Conservation (phyloP, 345 rosid genomes). For the Geranium brycei region DNA sequence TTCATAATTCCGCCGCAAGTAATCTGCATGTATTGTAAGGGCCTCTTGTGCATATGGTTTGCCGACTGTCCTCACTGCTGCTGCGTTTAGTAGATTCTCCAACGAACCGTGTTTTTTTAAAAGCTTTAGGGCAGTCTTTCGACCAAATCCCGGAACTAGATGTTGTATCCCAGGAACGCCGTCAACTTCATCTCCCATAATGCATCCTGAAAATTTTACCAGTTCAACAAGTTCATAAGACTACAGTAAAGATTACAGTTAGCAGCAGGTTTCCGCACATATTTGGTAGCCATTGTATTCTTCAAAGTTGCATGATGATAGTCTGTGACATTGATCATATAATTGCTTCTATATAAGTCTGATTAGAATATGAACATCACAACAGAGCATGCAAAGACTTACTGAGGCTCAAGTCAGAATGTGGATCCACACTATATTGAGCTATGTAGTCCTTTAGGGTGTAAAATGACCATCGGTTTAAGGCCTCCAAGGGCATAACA, state of each 20-base stretch:
- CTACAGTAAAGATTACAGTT: not conserved
- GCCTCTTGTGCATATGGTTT: conserved; percentile 78
- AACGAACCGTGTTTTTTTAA: conserved; percentile 74
- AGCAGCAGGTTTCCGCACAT: not conserved
- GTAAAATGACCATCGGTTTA: conserved; percentile 81
- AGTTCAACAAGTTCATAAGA: not conserved
- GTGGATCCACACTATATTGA: conserved; percentile 72
- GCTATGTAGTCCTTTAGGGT: conserved; percentile 66
- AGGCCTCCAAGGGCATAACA: conserved; percentile 64
- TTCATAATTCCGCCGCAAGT: conserved; percentile 74
- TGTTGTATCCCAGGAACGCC: conserved; percentile 84
- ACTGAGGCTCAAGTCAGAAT: conserved; percentile 79
- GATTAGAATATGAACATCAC: not conserved
- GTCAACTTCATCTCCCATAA: conserved; percentile 85
- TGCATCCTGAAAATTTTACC: conserved; percentile 39
- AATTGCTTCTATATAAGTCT: not conserved
- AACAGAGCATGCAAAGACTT: conserved; percentile 19
- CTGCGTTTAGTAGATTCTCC: conserved; percentile 68
- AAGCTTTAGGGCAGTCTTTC: conserved; percentile 73
- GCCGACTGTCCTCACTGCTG: conserved; percentile 78
- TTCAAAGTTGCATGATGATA: not conserved
- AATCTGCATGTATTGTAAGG: conserved; percentile 63
- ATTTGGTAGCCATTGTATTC: not conserved
- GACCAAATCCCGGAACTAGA: conserved; percentile 73
- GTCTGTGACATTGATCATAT: not conserved